Conservation (phyloP, 805 yeast genomes). For the Cyberlindnera veronae region DNA sequence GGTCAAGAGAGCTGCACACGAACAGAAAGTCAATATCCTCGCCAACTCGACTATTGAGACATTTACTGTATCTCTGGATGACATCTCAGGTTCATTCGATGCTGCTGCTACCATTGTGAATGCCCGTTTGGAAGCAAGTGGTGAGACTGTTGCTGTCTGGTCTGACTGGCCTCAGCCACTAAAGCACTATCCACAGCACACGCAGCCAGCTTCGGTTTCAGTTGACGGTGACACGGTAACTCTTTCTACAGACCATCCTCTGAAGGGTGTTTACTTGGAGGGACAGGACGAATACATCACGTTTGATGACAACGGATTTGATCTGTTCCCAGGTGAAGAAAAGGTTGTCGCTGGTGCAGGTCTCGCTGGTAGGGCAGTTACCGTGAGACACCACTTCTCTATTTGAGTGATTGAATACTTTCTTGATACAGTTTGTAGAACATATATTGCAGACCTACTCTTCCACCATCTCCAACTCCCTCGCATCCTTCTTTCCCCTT, state of each 20-base stretch:
- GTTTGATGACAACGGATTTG: conserved; percentile 45
- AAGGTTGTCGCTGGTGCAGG: conserved; percentile 5
- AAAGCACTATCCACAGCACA: conserved; percentile 14
- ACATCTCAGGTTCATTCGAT: neutral
- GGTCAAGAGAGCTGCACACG: neutral
- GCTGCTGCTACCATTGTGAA: neutral
- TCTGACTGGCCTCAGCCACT: conserved; percentile 47
- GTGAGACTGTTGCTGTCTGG: conserved; percentile 28
- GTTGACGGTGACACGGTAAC: conserved; percentile 27
- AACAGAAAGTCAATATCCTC: neutral
- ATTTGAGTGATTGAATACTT: too few species aligned
- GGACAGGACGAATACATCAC: conserved; percentile 24
- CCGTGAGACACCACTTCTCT: conserved; percentile 8
- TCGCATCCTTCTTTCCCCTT: conserved; percentile 58
- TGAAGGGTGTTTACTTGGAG: conserved; percentile 42
- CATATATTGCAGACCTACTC: too few species aligned
- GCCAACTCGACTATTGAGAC: conserved; percentile 11
- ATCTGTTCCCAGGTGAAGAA: conserved; percentile 39
- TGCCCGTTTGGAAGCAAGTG: neutral
- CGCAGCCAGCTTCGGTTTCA: conserved; percentile 25
- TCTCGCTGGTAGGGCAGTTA: conserved; percentile 1
- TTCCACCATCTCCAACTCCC: conserved; percentile 33
- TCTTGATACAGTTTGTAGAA: too few species aligned
- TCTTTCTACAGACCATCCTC: conserved; percentile 32
- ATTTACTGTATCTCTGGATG: neutral